Percentiles rank a stretch among this genome's conserved stretches.
Conservation (phyloP, 179 eudicot genomes). For the Nepenthes alata region DNA sequence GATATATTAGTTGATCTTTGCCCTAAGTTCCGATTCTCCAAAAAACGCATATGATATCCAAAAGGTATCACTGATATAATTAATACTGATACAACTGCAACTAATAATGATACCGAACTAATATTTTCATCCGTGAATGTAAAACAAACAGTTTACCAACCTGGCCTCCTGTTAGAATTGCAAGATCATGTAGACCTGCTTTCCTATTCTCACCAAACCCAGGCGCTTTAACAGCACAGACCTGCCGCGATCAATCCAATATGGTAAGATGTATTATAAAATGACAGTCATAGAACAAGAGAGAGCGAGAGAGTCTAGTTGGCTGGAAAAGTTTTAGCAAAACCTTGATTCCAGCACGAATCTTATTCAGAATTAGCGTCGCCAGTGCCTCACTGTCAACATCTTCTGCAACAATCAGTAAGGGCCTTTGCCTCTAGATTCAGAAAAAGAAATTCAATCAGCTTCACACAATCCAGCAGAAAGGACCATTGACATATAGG, state of each 20-base stretch:
- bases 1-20: too few species aligned
- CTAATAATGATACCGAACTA: too few species aligned
- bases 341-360: slow-evolving; percentile 95
- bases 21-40: too few species aligned
- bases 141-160: slow-evolving; percentile 20
- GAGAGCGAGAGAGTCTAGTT: neutral
- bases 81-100: too few species aligned
- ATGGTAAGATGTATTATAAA: neutral
- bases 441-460: neutral
- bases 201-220: slow-evolving; percentile 95
- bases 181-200: slow-evolving; percentile 77
- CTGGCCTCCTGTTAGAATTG: slow-evolving; percentile 73
- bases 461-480: neutral
- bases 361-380: slow-evolving; percentile 81
- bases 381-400: slow-evolving; percentile 93
- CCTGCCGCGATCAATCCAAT: slow-evolving; percentile 18
- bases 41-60: too few species aligned
- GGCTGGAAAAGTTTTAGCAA: neutral
- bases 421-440: slow-evolving; percentile 75
- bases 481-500: neutral
- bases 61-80: too few species aligned
- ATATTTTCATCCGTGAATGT: neutral
- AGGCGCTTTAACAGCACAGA: slow-evolving; percentile 94
- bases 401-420: slow-evolving; percentile 86
- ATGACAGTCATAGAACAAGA: neutral